Conservation (phyloP, 2,329 filamentous ascomycete genomes). For the Lachnellula occidentalis region DNA sequence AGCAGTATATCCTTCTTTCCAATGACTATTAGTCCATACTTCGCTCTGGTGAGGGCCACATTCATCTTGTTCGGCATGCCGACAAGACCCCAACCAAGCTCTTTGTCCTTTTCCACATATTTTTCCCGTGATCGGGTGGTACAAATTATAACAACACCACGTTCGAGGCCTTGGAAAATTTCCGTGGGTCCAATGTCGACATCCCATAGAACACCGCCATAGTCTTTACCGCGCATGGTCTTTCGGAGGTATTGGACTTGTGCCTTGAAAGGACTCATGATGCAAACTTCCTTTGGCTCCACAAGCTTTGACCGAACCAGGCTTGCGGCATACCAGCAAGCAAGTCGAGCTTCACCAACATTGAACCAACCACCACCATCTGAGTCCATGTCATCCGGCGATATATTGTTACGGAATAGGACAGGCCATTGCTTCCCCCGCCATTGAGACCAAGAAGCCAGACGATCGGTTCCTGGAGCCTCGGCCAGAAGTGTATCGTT, state of each 20-base stretch:
- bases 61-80: constrained; percentile 18
- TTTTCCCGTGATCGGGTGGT: constrained; percentile 13
- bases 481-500: constrained; percentile 15
- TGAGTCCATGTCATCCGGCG: constrained; percentile 11
- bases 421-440: constrained; percentile 15
- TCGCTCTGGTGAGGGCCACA: constrained; percentile 17
- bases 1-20: constrained; percentile 9
- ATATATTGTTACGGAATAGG: constrained; percentile 14
- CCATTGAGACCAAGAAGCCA: constrained; percentile 14
- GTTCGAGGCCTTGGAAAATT: constrained; percentile 16
- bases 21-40: constrained; percentile 18
- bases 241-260: constrained; percentile 15
- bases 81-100: constrained; percentile 13
- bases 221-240: neutral
- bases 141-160: constrained; percentile 16
- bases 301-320: constrained; percentile 10
- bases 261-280: constrained; percentile 20
- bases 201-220: constrained; percentile 8
- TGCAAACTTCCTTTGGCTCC: constrained; percentile 14
- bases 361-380: constrained; percentile 19
- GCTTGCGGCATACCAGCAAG: constrained; percentile 11
- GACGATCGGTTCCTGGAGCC: constrained; percentile 9
- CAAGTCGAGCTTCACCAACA: constrained; percentile 11
- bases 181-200: constrained; percentile 20
- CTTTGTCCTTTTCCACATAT: constrained; percentile 13